A percentile compares a stretch with the other conserved stretches of the same genome.
Evolutionary conservation across 768 basidiomycete species (phyloP).

Genomic region (Termitomyces sp.): DNA sequence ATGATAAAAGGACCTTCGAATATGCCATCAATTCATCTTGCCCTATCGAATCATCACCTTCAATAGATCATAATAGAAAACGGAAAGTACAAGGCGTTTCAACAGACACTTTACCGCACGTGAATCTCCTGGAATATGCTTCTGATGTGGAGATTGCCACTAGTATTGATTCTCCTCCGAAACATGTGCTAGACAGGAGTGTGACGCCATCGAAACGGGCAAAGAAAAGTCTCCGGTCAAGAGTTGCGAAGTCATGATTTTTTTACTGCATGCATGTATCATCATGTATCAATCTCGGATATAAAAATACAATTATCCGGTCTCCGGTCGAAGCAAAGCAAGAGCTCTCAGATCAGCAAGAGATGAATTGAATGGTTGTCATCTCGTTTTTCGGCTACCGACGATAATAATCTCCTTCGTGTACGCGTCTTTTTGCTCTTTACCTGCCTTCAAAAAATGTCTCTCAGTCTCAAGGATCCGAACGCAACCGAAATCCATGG

Average conservation of each 20-base stretch:
- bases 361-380: too few species aligned
- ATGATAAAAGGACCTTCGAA: slow-evolving; percentile 1
- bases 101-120: not conserved
- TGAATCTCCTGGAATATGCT: not conserved
- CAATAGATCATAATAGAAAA: not conserved
- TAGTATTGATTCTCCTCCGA: not conserved
- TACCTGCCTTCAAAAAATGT: too few species aligned
- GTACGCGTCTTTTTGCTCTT: too few species aligned
- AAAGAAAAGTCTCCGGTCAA: not conserved
- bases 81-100: not conserved
- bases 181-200: not conserved
- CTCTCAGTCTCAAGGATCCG: too few species aligned
- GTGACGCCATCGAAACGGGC: not conserved
- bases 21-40: not conserved
- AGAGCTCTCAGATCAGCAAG: too few species aligned
- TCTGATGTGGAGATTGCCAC: not conserved
- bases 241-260: not conserved
- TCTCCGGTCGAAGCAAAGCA: too few species aligned
- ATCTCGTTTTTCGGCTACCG: too few species aligned
- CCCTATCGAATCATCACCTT: not conserved
- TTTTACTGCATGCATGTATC: not conserved
- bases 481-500: too few species aligned
- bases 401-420: too few species aligned
- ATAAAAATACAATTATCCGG: too few species aligned
- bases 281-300: not conserved